These are phyloP conservation scores for Rhinocladiella mackenziei DNA, from an alignment of 2,329 filamentous ascomycete species.

Conservation along the genomic window DNA sequence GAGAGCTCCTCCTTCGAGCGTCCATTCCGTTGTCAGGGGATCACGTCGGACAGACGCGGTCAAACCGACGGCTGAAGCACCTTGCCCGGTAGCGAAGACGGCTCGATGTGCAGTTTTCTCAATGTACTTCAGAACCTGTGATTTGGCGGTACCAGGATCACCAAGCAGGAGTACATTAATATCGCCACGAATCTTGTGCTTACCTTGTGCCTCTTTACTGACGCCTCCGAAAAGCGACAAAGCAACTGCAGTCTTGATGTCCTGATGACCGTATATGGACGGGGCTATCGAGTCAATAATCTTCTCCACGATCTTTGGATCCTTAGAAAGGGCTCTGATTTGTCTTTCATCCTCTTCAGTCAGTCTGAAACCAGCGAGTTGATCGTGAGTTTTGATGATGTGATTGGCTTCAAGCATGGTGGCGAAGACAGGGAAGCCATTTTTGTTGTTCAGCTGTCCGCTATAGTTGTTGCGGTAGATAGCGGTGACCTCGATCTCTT, in stretches of 20 bases:
- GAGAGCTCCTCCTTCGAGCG: conserved; percentile 88
- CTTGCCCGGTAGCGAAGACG: conserved; percentile 96
- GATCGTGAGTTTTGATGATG: conserved; percentile 92
- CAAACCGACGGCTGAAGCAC: conserved; percentile 93
- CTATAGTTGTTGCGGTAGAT: conserved; percentile 99
- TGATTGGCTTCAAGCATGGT: conserved; percentile 98
- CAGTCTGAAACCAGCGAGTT: conserved; percentile 91
- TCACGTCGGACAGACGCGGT: conserved; percentile 95
- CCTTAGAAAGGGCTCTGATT: conserved; percentile 81
- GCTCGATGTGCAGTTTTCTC: conserved; percentile 96
- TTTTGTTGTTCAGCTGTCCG: conserved; percentile 95
- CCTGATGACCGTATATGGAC: conserved; percentile 93
- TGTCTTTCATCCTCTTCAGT: conserved; percentile 92
- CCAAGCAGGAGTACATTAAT: conserved; percentile 96
- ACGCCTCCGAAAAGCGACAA: conserved; percentile 93
- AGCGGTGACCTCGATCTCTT: conserved; percentile 95
- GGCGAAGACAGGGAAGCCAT: conserved; percentile 96
- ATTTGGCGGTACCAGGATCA: conserved; percentile 97
- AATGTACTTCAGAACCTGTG: conserved; percentile 93
- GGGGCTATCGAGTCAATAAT: conserved; percentile 90
- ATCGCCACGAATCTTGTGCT: conserved; percentile 87
- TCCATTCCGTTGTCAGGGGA: conserved; percentile 95
- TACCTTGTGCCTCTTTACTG: conserved; percentile 82
- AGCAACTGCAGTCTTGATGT: conserved; percentile 95
- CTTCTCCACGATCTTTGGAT: conserved; percentile 88